phyloP scores from a whole-genome alignment of 164 flowering plant species.

The Magnolia changhungtana region DNA sequence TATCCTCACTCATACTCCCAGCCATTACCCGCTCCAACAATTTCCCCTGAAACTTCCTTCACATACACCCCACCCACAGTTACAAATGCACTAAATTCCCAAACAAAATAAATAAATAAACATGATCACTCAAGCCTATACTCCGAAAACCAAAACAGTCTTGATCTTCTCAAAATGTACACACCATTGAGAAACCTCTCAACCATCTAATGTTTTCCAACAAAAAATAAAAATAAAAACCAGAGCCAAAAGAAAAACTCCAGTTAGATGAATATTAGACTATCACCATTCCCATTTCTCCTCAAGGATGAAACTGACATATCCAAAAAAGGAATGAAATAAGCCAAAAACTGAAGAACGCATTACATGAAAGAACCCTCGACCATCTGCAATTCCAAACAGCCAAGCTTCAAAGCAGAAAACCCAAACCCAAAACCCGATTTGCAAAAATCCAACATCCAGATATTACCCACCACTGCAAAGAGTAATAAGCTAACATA shows the following conservation, averaged over 20 bases:
- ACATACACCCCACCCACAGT: neutral
- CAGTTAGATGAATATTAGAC: neutral
- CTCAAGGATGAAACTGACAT: neutral
- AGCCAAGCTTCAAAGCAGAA: neutral
- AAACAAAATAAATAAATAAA: neutral
- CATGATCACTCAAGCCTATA: neutral
- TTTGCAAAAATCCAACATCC: neutral
- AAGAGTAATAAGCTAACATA: neutral
- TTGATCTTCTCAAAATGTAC: neutral
- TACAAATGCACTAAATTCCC: neutral
- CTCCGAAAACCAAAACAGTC: neutral
- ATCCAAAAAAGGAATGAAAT: neutral
- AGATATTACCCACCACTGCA: neutral
- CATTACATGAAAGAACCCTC: neutral
- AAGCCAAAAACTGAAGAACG: neutral
- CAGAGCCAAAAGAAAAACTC: neutral
- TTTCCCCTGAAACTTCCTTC: slow-evolving; percentile 6
- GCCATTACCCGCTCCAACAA: slow-evolving; percentile 34
- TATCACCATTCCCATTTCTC: neutral
- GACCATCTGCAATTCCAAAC: neutral
- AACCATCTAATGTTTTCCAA: neutral
- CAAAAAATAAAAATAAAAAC: neutral
- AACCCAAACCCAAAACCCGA: neutral
- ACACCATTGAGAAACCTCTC: neutral
- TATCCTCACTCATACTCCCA: slow-evolving; percentile 31